Conservation (phyloP, 2,329 filamentous ascomycete genomes). For the Exophiala spinifera region DNA sequence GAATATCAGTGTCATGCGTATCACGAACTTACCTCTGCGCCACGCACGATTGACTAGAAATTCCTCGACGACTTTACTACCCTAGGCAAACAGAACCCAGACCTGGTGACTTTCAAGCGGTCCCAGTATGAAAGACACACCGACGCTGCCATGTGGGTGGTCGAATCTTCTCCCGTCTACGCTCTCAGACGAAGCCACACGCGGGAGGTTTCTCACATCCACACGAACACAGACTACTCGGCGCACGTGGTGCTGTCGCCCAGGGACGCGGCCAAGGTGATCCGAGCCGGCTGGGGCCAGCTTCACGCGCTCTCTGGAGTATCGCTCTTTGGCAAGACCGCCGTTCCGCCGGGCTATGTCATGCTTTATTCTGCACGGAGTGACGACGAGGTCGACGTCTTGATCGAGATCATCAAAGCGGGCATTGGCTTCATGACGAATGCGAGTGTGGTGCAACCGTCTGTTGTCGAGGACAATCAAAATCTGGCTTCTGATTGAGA, state of each 20-base stretch:
- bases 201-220: constrained; percentile 77
- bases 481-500: too few species aligned
- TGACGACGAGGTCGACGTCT: constrained; percentile 63
- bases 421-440: constrained; percentile 17
- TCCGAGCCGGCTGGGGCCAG: constrained; percentile 76
- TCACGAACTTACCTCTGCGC: neutral
- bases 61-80: neutral
- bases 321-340: constrained; percentile 38
- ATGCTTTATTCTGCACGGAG: constrained; percentile 78
- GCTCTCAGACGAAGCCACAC: constrained; percentile 36
- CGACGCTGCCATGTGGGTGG: constrained; percentile 6
- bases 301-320: constrained; percentile 53
- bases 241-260: constrained; percentile 79
- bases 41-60: constrained; percentile 2
- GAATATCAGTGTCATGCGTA: neutral
- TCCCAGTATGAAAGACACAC: constrained; percentile 5
- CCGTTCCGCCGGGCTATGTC: constrained; percentile 37
- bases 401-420: constrained; percentile 54
- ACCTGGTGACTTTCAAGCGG: neutral
- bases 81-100: constrained; percentile 3
- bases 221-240: constrained; percentile 65
- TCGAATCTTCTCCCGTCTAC: neutral
- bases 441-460: neutral
- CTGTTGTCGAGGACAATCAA: too few species aligned
- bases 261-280: constrained; percentile 67